Evolutionary conservation across 108 stramenopile species (phyloP).

Genomic region (Pinguiococcus pyrenoidosus): DNA sequence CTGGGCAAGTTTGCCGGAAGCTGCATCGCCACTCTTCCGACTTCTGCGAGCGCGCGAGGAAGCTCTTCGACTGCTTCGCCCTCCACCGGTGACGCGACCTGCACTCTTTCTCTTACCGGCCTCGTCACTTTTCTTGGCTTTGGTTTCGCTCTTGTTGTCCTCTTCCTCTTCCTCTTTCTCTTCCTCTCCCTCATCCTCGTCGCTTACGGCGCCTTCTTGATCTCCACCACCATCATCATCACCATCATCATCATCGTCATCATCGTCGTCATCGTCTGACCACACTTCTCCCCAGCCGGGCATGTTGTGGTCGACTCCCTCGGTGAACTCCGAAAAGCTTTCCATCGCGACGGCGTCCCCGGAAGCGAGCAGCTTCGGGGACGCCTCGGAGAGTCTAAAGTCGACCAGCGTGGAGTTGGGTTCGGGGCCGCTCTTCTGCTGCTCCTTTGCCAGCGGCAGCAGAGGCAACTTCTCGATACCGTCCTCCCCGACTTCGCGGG

Average conservation of each 20-base stretch:
- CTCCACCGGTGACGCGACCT: too few relatives aligned
- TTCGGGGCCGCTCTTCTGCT: background rate
- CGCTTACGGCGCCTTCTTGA: too few relatives aligned
- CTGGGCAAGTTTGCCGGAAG: too few relatives aligned
- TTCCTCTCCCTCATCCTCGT: background rate
- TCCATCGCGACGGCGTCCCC: too few relatives aligned
- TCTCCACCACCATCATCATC: conserved; percentile 10
- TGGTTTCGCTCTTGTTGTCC: conserved; percentile 6
- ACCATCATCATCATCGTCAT: conserved; percentile 6
- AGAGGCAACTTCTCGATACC: conserved; percentile 25
- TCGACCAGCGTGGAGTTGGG: conserved; percentile 4
- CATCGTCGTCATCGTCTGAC: conserved; percentile 62
- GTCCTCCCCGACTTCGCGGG: too few relatives aligned
- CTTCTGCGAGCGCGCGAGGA: too few relatives aligned
- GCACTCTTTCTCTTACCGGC: too few relatives aligned
- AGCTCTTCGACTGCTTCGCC: too few relatives aligned
- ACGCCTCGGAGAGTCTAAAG: conserved; percentile 2
- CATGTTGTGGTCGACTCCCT: conserved; percentile 27
- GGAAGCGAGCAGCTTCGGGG: too few relatives aligned
- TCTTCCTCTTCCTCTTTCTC: conserved; percentile 13
- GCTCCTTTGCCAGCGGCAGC: background rate
- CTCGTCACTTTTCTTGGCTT: conserved; percentile 46
- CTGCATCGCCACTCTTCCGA: too few relatives aligned
- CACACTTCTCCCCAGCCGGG: conserved; percentile 63
- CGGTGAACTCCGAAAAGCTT: conserved; percentile 3